Conservation (phyloP, 2,329 filamentous ascomycete genomes). For the Beauveria rudraprayagi region DNA sequence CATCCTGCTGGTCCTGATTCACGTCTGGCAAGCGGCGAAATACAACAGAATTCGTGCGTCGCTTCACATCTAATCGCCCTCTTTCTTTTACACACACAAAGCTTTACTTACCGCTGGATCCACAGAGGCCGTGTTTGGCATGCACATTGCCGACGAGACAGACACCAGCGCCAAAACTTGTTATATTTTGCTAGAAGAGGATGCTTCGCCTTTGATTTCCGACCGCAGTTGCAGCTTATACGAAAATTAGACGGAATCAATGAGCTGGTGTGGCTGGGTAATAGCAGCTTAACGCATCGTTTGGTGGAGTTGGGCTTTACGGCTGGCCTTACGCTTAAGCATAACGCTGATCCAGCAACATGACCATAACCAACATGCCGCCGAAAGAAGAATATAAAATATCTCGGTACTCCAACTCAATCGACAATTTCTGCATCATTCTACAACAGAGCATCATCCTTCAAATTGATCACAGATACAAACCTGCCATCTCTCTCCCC, state of each 20-base stretch:
- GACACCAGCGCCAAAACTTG: background rate
- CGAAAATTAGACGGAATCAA: background rate
- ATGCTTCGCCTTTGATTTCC: background rate
- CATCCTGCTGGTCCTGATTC: background rate
- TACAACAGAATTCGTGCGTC: conserved; percentile 5
- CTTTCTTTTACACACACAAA: background rate
- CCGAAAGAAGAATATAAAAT: background rate
- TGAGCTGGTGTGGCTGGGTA: background rate
- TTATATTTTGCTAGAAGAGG: background rate
- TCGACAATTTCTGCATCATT: background rate
- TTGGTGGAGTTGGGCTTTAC: background rate
- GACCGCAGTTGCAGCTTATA: background rate
- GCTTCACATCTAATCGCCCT: background rate
- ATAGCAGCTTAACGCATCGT: background rate
- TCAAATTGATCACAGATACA: background rate
- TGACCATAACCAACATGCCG: background rate
- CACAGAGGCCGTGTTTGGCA: background rate
- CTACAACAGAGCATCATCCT: background rate
- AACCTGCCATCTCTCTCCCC: background rate
- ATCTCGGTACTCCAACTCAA: background rate
- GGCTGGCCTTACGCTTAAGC: conserved; percentile 2
- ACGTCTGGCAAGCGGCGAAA: conserved; percentile 6
- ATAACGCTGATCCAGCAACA: background rate
- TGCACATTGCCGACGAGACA: background rate
- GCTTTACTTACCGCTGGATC: background rate